Percentiles rank a stretch among this genome's conserved stretches.
Conservation (phyloP, 1,139 yeast species). For the Tardiomyces blankii region DNA sequence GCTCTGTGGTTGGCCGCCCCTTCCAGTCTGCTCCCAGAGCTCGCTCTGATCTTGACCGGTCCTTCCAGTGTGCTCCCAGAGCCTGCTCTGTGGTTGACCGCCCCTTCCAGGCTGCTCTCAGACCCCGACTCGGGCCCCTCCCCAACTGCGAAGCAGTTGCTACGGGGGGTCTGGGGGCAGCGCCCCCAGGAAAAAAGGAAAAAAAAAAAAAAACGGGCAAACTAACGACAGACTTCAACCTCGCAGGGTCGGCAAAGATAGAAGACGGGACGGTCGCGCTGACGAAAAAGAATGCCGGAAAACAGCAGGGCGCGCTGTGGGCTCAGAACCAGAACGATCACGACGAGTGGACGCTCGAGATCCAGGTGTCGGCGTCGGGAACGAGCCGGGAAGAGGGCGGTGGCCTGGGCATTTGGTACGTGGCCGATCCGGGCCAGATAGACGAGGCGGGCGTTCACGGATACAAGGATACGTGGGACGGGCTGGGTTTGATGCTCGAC, state of each 20-base stretch:
- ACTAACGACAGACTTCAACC: not conserved
- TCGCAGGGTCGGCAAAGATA: not conserved
- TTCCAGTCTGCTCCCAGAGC: too few species aligned
- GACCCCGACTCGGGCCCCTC: too few species aligned
- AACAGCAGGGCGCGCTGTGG: constrained; percentile 19
- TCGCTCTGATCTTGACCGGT: too few species aligned
- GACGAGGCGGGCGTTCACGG: constrained; percentile 20
- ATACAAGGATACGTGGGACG: constrained; percentile 29
- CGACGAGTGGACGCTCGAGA: constrained; percentile 22
- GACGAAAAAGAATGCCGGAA: not conserved
- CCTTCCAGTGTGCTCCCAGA: too few species aligned
- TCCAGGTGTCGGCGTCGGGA: constrained; percentile 9
- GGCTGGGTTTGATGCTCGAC: constrained; percentile 28
- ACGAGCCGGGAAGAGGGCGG: not conserved
- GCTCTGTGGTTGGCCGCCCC: too few species aligned
- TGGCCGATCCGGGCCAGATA: constrained; percentile 22
- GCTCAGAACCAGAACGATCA: constrained; percentile 14
- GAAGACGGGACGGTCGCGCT: not conserved
- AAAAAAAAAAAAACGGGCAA: too few species aligned
- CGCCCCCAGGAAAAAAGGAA: too few species aligned
- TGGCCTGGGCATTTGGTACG: constrained; percentile 29
- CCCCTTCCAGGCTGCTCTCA: too few species aligned
- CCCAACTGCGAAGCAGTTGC: too few species aligned
- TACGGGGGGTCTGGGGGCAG: too few species aligned
- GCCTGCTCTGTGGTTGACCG: too few species aligned